Evolutionary conservation across 257 asterid genomes (phyloP), one percentile per base, ranked within the genome.

Genomic region (Henckelia pumila): DNA sequence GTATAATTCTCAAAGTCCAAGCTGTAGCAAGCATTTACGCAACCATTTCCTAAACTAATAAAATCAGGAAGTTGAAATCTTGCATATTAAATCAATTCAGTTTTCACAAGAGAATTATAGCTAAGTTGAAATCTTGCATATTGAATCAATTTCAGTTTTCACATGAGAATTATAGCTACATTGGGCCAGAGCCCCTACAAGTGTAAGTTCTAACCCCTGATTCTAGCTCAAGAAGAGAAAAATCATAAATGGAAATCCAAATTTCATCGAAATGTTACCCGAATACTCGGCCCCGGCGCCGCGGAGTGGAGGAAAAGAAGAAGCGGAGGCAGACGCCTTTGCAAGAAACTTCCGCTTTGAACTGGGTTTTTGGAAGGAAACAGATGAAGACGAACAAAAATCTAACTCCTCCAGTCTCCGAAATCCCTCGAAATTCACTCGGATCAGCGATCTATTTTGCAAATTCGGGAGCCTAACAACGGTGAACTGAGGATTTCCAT

Each of bases 251-350:
- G 11, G 29, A 33, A 52, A n/a, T 16, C 14, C 19, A 17, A 53
- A 25, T 40, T 40, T 14, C 33, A 53, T 19, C 23, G 35, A 73
- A 61, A 0, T 17, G 21, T 61, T 78, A 87, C 93, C 93, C n/a
- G 87, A 63, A 74, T 29, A 83, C 68, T 85, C 84, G 6, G 84
- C 79, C 14, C 78, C 70, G 53, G 91, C 67, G 50, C 89, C 80
- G 56, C 82, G 72, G 56, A 86, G 62, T 32, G 84, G 79, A 29
- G 77, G 70, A 66, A 82, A 73, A 21, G 80, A 68, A 60, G 87
- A 76, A 64, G 84, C 72, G n/a, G 90, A 74, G 22, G 88, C 81
- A 16, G 55, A 5, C 59, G 93, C 84, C 47, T 71, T 71, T 24
- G 58, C 74, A 64, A 69, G 24, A 68, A 71, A 72, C 37, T 52